Evolutionary conservation across 768 basidiomycete genomes (phyloP).

Genomic region (Boletus sp.): DNA sequence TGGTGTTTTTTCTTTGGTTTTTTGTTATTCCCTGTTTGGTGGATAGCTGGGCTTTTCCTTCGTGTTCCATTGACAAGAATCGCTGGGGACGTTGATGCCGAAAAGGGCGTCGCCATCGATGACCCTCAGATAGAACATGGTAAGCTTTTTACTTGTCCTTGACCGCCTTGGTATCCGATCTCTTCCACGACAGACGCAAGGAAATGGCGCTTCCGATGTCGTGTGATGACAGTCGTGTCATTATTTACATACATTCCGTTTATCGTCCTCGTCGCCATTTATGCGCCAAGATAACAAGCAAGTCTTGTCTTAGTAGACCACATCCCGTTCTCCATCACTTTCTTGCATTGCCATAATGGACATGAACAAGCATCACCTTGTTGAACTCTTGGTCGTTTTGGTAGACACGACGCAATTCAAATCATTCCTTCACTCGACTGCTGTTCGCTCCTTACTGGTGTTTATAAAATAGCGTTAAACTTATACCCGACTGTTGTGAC

Average conservation of each 20-base stretch:
- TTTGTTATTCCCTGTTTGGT: slow-evolving; percentile 52
- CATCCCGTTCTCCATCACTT: slow-evolving; percentile 9
- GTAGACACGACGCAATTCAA: slow-evolving; percentile 11
- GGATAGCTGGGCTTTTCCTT: slow-evolving; percentile 57
- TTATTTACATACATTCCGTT: slow-evolving; percentile 77
- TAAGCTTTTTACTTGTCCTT: slow-evolving; percentile 33
- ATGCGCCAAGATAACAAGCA: slow-evolving; percentile 38
- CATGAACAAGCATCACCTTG: slow-evolving; percentile 12
- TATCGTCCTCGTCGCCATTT: slow-evolving; percentile 68
- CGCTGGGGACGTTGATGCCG: slow-evolving; percentile 51
- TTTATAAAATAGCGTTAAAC: slow-evolving; percentile 31
- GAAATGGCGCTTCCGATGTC: slow-evolving; percentile 73
- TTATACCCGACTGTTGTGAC: slow-evolving; percentile 24
- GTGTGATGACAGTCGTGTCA: slow-evolving; percentile 65
- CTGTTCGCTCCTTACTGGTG: slow-evolving; percentile 22
- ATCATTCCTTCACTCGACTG: slow-evolving; percentile 20
- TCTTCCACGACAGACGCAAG: slow-evolving; percentile 51
- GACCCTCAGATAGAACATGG: slow-evolving; percentile 79
- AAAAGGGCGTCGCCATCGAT: slow-evolving; percentile 71
- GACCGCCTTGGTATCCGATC: slow-evolving; percentile 1
- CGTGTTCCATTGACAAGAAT: slow-evolving; percentile 60
- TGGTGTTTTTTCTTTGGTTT: slow-evolving; percentile 81
- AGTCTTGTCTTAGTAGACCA: slow-evolving; percentile 9
- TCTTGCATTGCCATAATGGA: slow-evolving; percentile 26
- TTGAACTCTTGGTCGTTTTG: slow-evolving; percentile 16